phyloP scores from a whole-genome alignment of 495 filamentous ascomycete species.

The Aspergillus affinis region DNA sequence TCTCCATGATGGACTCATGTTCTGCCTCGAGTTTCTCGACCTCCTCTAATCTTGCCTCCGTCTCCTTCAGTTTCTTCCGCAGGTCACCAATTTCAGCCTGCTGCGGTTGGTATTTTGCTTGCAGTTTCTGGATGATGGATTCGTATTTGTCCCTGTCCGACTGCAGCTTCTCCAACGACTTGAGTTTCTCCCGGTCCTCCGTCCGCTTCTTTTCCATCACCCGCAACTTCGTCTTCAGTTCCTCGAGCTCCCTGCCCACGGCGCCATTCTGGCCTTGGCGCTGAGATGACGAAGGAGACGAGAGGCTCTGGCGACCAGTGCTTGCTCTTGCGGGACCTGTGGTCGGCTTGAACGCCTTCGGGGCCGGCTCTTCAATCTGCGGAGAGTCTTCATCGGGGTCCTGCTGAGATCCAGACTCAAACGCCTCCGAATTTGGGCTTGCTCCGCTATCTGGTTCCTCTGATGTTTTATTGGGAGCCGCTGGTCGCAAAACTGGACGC shows the following conservation, averaged over 20 bases:
- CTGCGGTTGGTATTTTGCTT: conserved; percentile 84
- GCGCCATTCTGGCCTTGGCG: conserved; percentile 37
- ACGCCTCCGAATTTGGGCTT: conserved; percentile 34
- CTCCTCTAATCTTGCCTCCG: conserved; percentile 63
- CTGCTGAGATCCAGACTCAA: conserved; percentile 27
- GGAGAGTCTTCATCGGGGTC: conserved; percentile 23
- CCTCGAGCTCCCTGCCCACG: conserved; percentile 67
- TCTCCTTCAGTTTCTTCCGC: conserved; percentile 73
- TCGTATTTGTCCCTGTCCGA: conserved; percentile 84
- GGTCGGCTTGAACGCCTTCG: conserved; percentile 28
- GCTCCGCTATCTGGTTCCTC: conserved; percentile 29
- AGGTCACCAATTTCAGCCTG: conserved; percentile 78
- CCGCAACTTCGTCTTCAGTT: conserved; percentile 74
- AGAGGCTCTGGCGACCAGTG: conserved; percentile 26
- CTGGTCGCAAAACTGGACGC: conserved; percentile 40
- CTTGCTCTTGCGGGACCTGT: conserved; percentile 30
- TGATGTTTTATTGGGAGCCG: conserved; percentile 26
- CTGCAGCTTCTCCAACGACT: conserved; percentile 71
- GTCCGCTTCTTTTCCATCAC: conserved; percentile 77
- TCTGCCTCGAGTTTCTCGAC: conserved; percentile 75
- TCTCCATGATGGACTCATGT: conserved; percentile 80
- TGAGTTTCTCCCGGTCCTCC: conserved; percentile 88
- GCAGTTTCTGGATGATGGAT: conserved; percentile 84
- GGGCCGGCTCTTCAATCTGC: conserved; percentile 19
- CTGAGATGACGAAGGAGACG: conserved; percentile 25